Conservation (phyloP, 1,139 yeast species). For the Pneumocystis murina region DNA sequence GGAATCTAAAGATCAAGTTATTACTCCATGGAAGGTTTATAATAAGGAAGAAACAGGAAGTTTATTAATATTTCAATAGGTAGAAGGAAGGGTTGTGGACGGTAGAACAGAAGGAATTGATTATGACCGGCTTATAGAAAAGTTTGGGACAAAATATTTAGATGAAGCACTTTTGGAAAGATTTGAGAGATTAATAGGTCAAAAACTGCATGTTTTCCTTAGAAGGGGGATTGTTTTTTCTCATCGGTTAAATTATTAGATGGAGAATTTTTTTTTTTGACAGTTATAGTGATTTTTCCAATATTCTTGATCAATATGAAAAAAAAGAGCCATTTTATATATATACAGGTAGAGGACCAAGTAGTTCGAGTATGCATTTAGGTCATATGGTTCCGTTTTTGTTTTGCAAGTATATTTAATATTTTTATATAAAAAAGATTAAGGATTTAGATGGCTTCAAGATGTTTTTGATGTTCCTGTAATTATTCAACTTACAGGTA, state of each 20-base stretch:
- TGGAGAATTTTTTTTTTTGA: background rate
- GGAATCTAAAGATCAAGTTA: background rate
- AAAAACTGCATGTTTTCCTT: constrained; percentile 80
- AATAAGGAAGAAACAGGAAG: constrained; percentile 36
- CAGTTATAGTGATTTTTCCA: constrained; percentile 40
- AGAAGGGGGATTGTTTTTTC: constrained; percentile 87
- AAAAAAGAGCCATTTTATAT: constrained; percentile 89
- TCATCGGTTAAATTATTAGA: constrained; percentile 36
- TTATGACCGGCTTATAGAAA: constrained; percentile 69
- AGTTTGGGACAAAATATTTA: constrained; percentile 75
- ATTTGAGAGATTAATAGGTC: constrained; percentile 72
- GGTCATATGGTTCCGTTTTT: constrained; percentile 95
- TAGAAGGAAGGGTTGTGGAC: constrained; percentile 93
- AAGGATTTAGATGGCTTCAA: constrained; percentile 54
- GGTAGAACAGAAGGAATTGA: constrained; percentile 82
- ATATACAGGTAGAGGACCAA: constrained; percentile 97
- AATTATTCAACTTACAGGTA: constrained; percentile 67
- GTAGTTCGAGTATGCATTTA: constrained; percentile 85
- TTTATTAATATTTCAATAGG: constrained; percentile 93
- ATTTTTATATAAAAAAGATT: background rate
- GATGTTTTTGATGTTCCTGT: constrained; percentile 96
- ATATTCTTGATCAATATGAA: constrained; percentile 76
- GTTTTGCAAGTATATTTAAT: constrained; percentile 46
- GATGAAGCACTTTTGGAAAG: constrained; percentile 56
- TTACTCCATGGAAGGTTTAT: background rate